Base-by-base conservation (phyloP, 169 alveolate genomes). In the Plasmodium vinckei region DNA sequence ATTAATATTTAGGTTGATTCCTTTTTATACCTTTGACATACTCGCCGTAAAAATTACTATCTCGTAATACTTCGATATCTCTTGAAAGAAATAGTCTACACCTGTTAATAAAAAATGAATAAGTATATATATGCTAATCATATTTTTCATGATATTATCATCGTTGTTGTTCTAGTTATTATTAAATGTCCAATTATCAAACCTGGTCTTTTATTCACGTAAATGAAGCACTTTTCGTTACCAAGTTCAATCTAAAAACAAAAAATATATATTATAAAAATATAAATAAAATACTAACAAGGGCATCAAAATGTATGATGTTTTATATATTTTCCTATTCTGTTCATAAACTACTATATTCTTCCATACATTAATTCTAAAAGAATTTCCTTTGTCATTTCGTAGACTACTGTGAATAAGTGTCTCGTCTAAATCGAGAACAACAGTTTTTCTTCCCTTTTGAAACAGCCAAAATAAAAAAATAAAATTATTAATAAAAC, bases 1-100 rank as follows among this genome's bases (percentile, higher is more conserved):
- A 51, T 13, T 51, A 51, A 51, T 51, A 51, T 51, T 2, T 7
- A 15, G 5, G 0, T 51, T 51, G 7, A 27, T 23, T 25, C 0
- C 0, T 44, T 47, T 49, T 53, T 72, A 60, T 65, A 75, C 93
- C 87, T 90, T 93, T 3, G 95, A 87, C 42, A 93, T 87, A 19
- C 95, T 92, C 10, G 97, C 97, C 13, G 97, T 95, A 86, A 95
- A 95, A 51, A 95, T 92, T 25, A 95, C 96, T 63, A 94, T 94
- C 67, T 95, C 97, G 73, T 73, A 95, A 75, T 91, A 57, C 73
- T 91, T 65, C 39, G 94, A 73, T 53, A 94, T 93, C 67, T 87
- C 90, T 51, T 93, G 49, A 27, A 95, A 73, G 88, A 95, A 95
- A 33, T 92, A 69, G 69, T 93, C 95, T 23, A 95, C 95, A 44